Evolutionary conservation across 2,329 filamentous ascomycete species (phyloP).

Genomic region (Dactylellina haptotyla): DNA sequence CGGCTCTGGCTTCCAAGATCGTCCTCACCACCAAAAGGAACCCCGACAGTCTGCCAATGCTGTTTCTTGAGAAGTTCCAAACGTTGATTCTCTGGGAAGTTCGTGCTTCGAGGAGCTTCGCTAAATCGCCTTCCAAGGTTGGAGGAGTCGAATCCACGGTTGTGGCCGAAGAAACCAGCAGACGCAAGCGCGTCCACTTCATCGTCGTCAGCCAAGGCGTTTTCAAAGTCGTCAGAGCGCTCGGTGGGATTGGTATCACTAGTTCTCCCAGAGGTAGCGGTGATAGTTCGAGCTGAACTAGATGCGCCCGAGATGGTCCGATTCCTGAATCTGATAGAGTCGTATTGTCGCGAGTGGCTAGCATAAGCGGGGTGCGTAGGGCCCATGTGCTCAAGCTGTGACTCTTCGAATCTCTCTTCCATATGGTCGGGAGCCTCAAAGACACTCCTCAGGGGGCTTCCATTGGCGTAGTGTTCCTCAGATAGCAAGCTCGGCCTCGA

Average conservation of each 20-base stretch:
- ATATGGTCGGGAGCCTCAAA: constrained; percentile 74
- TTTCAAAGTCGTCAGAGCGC: constrained; percentile 57
- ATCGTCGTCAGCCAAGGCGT: constrained; percentile 58
- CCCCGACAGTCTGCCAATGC: constrained; percentile 75
- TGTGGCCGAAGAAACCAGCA: constrained; percentile 51
- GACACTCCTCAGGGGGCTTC: constrained; percentile 62
- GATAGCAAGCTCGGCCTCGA: constrained; percentile 81
- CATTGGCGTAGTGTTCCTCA: constrained; percentile 73
- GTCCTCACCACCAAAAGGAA: constrained; percentile 68
- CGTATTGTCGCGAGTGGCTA: constrained; percentile 61
- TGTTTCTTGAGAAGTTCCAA: constrained; percentile 74
- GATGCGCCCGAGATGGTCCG: constrained; percentile 58
- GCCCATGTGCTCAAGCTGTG: constrained; percentile 71
- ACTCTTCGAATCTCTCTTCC: constrained; percentile 68
- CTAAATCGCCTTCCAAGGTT: constrained; percentile 60
- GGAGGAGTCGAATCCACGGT: constrained; percentile 50
- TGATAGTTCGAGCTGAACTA: constrained; percentile 54
- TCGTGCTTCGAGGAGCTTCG: constrained; percentile 60
- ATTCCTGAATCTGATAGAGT: constrained; percentile 59
- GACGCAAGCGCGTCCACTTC: constrained; percentile 56
- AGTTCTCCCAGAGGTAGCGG: constrained; percentile 32
- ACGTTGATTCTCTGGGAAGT: constrained; percentile 70
- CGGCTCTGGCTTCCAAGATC: constrained; percentile 74
- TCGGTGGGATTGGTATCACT: constrained; percentile 41
- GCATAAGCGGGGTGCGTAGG: constrained; percentile 68